phyloP scores from a whole-genome alignment of 495 filamentous ascomycete species.

The Penicillium coffeae region DNA sequence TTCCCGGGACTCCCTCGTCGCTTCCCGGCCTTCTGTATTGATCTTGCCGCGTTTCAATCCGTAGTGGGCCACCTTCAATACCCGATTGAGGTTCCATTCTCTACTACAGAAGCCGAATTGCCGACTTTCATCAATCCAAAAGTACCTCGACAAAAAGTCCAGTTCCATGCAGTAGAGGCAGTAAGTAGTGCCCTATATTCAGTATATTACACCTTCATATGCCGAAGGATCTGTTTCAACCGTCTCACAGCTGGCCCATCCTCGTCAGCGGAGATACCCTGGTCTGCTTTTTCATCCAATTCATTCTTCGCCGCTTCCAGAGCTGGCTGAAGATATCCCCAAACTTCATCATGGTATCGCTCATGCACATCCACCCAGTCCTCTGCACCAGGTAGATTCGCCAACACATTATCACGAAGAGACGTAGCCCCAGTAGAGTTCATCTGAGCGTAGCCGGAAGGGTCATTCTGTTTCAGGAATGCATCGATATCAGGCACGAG shows the following conservation, averaged over 20 bases:
- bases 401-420: constrained; percentile 31
- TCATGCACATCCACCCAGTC: constrained; percentile 63
- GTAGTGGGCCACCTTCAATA: too few species aligned
- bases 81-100: too few species aligned
- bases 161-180: too few species aligned
- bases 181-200: background rate
- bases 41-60: too few species aligned
- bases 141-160: too few species aligned
- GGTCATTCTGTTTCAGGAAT: constrained; percentile 23
- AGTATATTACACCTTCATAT: constrained; percentile 32
- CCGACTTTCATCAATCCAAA: too few species aligned
- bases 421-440: background rate
- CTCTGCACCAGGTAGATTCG: constrained; percentile 29
- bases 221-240: constrained; percentile 49
- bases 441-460: background rate
- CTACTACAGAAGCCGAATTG: too few species aligned
- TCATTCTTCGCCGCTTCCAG: constrained; percentile 61
- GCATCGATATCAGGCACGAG: constrained; percentile 44
- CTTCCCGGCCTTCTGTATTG: too few species aligned
- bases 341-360: constrained; percentile 71
- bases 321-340: constrained; percentile 65
- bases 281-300: constrained; percentile 42
- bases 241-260: constrained; percentile 44
- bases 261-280: constrained; percentile 29
- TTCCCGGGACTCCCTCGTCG: too few species aligned